These are phyloP conservation scores for Phialemoniopsis sp. DNA, from an alignment of 2,329 filamentous ascomycete genomes.

Conservation along the genomic window DNA sequence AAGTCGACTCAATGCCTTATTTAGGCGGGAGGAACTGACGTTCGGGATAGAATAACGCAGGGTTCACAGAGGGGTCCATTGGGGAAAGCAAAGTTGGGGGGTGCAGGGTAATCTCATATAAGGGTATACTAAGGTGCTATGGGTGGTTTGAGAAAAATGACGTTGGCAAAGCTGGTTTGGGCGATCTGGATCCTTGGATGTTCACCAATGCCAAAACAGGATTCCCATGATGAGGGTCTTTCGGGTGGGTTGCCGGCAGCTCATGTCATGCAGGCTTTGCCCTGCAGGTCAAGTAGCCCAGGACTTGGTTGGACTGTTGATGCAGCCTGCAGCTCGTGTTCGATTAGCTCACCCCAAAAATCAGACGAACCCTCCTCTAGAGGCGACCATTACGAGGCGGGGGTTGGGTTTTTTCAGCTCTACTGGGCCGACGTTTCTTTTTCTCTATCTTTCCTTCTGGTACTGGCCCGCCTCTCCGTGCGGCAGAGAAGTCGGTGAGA, in stretches of 20 bases:
- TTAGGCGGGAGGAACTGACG: slow-evolving; percentile 10
- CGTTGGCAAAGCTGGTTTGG: slow-evolving; percentile 8
- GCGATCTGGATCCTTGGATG: not conserved
- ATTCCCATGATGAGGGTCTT: not conserved
- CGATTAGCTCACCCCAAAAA: not conserved
- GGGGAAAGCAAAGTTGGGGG: slow-evolving; percentile 3
- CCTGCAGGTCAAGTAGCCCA: not conserved
- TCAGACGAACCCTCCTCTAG: too few relatives aligned
- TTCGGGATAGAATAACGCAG: slow-evolving; percentile 6
- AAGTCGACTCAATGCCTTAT: slow-evolving; percentile 6
- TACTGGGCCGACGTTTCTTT: too few relatives aligned
- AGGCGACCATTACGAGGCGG: not conserved
- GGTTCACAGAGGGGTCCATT: slow-evolving; percentile 2
- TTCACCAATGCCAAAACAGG: not conserved
- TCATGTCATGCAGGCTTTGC: too few relatives aligned
- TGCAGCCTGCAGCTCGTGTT: not conserved
- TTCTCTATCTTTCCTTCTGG: too few relatives aligned
- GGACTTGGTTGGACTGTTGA: not conserved
- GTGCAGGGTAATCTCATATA: slow-evolving; percentile 10
- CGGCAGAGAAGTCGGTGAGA: too few relatives aligned
- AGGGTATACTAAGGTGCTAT: slow-evolving; percentile 10
- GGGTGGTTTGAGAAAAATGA: slow-evolving; percentile 14
- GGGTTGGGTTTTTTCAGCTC: too few relatives aligned
- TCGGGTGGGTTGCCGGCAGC: too few relatives aligned
- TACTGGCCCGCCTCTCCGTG: too few relatives aligned